These are phyloP conservation scores for Astrothelium macrocarpum DNA, from an alignment of 495 filamentous ascomycete genomes.

Conservation along the genomic window DNA sequence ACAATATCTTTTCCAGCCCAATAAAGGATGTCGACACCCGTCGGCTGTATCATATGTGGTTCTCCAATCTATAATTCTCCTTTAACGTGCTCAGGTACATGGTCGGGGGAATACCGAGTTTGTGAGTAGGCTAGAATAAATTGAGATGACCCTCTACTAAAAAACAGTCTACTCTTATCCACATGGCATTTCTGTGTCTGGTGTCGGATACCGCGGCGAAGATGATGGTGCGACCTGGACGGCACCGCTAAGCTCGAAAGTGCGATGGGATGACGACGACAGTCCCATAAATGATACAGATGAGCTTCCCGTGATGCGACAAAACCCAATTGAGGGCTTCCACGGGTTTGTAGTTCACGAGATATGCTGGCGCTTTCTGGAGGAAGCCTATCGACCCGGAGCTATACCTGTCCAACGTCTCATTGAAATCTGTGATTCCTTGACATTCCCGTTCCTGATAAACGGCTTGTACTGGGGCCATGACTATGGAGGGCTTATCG, in stretches of 20 bases:
- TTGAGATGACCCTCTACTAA: conserved; percentile 9
- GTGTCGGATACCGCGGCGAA: conserved; percentile 9
- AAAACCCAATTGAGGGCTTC: conserved; percentile 6
- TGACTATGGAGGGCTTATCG: neutral
- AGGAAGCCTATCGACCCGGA: conserved; percentile 7
- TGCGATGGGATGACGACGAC: conserved; percentile 8
- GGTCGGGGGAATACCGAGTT: conserved; percentile 9
- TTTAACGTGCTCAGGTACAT: conserved; percentile 1
- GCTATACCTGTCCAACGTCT: conserved; percentile 8
- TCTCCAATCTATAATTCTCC: conserved; percentile 8
- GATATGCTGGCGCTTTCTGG: neutral
- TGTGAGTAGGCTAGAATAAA: conserved; percentile 9
- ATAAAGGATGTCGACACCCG: neutral
- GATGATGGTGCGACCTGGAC: conserved; percentile 7
- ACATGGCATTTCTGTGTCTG: conserved; percentile 10
- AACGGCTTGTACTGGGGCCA: conserved; percentile 5
- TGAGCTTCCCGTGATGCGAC: conserved; percentile 10
- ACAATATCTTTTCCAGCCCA: neutral
- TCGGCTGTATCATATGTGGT: conserved; percentile 7
- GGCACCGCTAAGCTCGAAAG: conserved; percentile 4
- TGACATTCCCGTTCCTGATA: conserved; percentile 7
- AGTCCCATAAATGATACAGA: conserved; percentile 2
- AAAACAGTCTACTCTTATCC: conserved; percentile 6
- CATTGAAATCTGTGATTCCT: conserved; percentile 10
- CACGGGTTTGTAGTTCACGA: conserved; percentile 4